Evolutionary conservation across 805 yeast genomes (phyloP).

Genomic region (Candida nonsorbophila): DNA sequence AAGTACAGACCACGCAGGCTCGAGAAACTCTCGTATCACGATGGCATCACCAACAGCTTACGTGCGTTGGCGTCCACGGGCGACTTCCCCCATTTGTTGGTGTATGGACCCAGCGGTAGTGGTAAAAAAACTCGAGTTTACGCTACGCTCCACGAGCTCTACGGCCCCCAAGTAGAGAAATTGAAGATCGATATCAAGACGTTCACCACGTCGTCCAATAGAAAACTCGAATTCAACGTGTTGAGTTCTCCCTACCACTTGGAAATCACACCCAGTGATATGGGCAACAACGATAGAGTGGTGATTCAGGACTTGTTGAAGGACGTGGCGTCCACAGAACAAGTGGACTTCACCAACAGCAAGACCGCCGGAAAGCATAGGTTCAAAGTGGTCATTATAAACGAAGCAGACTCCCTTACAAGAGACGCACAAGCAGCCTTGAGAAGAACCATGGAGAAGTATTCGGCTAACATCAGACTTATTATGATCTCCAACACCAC

Average conservation of each 20-base stretch:
- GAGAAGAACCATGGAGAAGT: slow-evolving; percentile 94
- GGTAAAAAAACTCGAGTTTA: slow-evolving; percentile 94
- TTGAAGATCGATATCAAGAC: slow-evolving; percentile 83
- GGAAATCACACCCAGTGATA: slow-evolving; percentile 94
- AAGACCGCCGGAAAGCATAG: slow-evolving; percentile 40
- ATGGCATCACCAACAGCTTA: slow-evolving; percentile 57
- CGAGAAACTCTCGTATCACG: slow-evolving; percentile 61
- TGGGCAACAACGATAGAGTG: slow-evolving; percentile 92
- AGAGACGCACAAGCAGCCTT: slow-evolving; percentile 95
- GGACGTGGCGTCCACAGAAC: slow-evolving; percentile 93
- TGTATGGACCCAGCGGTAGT: slow-evolving; percentile 95
- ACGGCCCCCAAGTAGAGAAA: slow-evolving; percentile 77
- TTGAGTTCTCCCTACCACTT: slow-evolving; percentile 88
- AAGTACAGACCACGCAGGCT: slow-evolving; percentile 78
- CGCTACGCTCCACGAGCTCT: slow-evolving; percentile 71
- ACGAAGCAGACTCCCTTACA: slow-evolving; percentile 85
- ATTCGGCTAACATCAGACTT: slow-evolving; percentile 79
- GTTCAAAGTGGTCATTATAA: slow-evolving; percentile 78
- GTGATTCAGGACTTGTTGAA: slow-evolving; percentile 92
- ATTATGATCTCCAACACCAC: slow-evolving; percentile 84
- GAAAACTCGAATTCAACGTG: slow-evolving; percentile 86
- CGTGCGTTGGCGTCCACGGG: slow-evolving; percentile 59
- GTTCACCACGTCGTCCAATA: slow-evolving; percentile 65
- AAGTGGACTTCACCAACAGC: slow-evolving; percentile 68
- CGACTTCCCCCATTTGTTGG: slow-evolving; percentile 87